A percentile compares a stretch with the other conserved stretches of the same genome.
Conservation (phyloP, 139 green algal species). For the Micractinium sp. region DNA sequence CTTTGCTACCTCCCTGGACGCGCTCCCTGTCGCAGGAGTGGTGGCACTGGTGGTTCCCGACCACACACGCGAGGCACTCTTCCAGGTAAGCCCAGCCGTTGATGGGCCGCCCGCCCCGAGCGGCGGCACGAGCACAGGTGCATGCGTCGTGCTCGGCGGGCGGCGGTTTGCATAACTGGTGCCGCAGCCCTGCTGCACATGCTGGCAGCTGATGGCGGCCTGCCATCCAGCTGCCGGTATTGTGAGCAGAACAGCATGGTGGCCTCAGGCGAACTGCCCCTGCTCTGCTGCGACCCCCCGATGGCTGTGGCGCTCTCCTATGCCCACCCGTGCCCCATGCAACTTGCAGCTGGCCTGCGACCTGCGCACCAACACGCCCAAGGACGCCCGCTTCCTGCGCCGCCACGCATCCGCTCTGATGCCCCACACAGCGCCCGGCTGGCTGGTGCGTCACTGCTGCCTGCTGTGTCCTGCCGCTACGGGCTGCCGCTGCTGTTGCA, state of each 20-base stretch:
- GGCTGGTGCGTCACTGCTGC: slow-evolving; percentile 23
- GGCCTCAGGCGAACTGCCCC: background rate
- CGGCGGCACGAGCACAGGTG: too few species aligned
- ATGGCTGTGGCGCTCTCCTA: background rate
- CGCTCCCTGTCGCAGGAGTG: background rate
- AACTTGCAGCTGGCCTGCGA: slow-evolving; percentile 52
- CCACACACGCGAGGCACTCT: slow-evolving; percentile 51
- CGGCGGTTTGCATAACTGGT: too few species aligned
- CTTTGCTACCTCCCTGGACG: background rate
- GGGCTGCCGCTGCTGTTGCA: background rate
- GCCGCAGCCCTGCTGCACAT: too few species aligned
- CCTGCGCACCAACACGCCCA: slow-evolving; percentile 48
- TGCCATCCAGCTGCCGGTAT: too few species aligned
- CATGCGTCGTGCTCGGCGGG: too few species aligned
- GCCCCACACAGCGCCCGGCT: slow-evolving; percentile 29
- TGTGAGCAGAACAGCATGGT: too few species aligned
- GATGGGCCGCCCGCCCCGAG: background rate
- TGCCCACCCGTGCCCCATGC: background rate
- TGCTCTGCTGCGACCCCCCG: background rate
- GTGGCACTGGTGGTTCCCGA: slow-evolving; percentile 35
- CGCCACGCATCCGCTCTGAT: slow-evolving; percentile 17
- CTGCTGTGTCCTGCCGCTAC: background rate
- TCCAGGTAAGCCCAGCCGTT: slow-evolving; percentile 25
- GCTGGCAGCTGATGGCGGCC: too few species aligned
- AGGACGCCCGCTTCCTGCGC: slow-evolving; percentile 36